Base-by-base conservation (phyloP, 1,284 basidiomycete genomes). In the Boletus mariae region DNA sequence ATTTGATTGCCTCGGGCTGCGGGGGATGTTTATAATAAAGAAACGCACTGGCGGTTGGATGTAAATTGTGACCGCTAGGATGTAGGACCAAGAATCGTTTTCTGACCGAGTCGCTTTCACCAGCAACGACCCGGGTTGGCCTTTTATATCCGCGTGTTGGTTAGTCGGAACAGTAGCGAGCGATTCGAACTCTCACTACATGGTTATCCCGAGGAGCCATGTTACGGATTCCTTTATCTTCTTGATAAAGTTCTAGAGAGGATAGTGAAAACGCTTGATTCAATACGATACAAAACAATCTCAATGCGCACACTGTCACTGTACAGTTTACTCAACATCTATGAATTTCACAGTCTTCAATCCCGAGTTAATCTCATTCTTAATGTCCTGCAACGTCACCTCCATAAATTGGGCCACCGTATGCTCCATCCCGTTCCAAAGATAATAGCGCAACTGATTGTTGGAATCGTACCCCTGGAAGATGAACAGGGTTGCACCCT, bases 391-490 rank as follows among this genome's bases (percentile, higher is more conserved):
- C 40, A 42, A 15, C 1, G 15, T 26, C 13, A 9, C 23, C 11
- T 26, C 12, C 25, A 5, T 3, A 15, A 41, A 41, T 5, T 25
- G 20, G 4, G 6, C 5, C 4, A 28, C 26, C 15, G 17, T 45
- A 13, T 17, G 5, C 13, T 29, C 52, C 40, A 53, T 28, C 31
- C 51, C 52, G 29, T 53, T 54, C 52, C 52, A 54, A 35, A 46
- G 35, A 31, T 53, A 45, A 32, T 31, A 45, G 17, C 12, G 32
- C 29, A 11, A 12, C 5, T 31, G n/a, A 6, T 23, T 25, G 9
- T 20, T 20, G 17, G 15, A 20, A 8, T 31, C 5, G 5, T 15
- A 17, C 8, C 28, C 43, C 28, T 45, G 9, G 28, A 57, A 48
- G 32, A 57, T 29, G 31, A 45, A 48, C 20, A 47, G 6, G 35